These are phyloP conservation scores for Alternaria incomplexa DNA, from an alignment of 2,329 filamentous ascomycete genomes.

Conservation along the genomic window DNA sequence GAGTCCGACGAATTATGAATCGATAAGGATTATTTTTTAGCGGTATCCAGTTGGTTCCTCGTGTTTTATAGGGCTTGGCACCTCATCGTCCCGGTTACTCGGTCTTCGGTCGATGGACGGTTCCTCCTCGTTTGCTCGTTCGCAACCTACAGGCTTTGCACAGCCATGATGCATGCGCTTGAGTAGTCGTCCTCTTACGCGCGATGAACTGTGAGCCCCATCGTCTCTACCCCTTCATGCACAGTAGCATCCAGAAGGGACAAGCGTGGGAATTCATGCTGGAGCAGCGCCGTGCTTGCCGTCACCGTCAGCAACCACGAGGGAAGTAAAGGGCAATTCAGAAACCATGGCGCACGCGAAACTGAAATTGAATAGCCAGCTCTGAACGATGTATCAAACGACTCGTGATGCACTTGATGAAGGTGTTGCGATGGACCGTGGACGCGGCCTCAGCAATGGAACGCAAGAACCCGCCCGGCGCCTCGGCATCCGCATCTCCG, in stretches of 20 bases:
- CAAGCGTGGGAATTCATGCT: background rate
- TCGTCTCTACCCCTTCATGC: background rate
- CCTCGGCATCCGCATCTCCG: background rate
- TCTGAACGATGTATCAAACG: background rate
- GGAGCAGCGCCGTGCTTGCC: background rate
- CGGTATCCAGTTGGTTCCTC: background rate
- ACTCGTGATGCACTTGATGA: background rate
- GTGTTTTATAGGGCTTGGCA: background rate
- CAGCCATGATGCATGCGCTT: background rate
- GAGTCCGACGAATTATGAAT: background rate
- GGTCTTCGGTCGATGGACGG: background rate
- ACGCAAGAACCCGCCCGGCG: background rate
- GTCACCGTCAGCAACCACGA: background rate
- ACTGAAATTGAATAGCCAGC: background rate
- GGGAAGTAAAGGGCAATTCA: too few relatives aligned
- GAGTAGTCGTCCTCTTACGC: background rate
- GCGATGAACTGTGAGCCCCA: background rate
- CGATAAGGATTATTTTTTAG: background rate
- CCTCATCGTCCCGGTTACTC: background rate
- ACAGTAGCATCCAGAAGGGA: background rate
- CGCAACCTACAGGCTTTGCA: background rate
- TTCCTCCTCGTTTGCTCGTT: background rate
- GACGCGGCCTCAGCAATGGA: background rate
- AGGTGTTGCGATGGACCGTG: background rate
- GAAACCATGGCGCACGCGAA: too few relatives aligned